Base-by-base conservation (phyloP, 768 basidiomycete species). In the Mycena crocata region DNA sequence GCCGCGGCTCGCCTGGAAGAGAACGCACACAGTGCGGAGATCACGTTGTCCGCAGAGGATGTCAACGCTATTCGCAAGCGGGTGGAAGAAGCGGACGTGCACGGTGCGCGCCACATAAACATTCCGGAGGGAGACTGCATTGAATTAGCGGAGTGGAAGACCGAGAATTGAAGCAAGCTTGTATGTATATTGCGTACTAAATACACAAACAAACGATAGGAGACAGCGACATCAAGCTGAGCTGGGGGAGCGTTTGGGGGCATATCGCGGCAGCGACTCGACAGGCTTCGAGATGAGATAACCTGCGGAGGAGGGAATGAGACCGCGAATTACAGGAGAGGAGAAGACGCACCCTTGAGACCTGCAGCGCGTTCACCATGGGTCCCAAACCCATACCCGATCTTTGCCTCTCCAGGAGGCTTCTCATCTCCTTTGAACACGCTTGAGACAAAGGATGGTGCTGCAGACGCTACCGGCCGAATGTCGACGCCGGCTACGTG, bases 361-460 rank as follows among this genome's bases (percentile, higher is more conserved):
- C 82, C 88, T 13, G 91, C 92, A 57, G 86, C 85, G 78, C 91
- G 92, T 78, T 94, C 91, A 5, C 88, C 93, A 71, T 92, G 90
- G 64, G 89, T 84, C 40, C 93, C 93, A 71, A 95, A 95, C n/a
- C 93, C 92, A 67, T 89, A 87, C 14, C 90, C 87, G 56, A 83
- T 79, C 73, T 85, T 86, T 19, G 35, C 51, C 44, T 68, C 62
- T 12, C 23, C 30, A 17, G 67, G 54, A 17, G 69, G 62, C 46
- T 74, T 72, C 51, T 75, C 73, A n/a, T 52, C 66, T n/a, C 76
- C 75, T 23, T 73, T 75, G 60, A 77, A 79, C 46, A 79, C 68
- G 48, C 77, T 80, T 1, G 82, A 81, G 23, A 81, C 78, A 60
- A 82, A 81, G 3, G 81, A 76, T 2, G 80, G 76, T 4, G 76